Evolutionary conservation across 1,139 yeast species (phyloP), one percentile per base, ranked within the genome.

Genomic region (Kurtzmaniella quercitrusa): DNA sequence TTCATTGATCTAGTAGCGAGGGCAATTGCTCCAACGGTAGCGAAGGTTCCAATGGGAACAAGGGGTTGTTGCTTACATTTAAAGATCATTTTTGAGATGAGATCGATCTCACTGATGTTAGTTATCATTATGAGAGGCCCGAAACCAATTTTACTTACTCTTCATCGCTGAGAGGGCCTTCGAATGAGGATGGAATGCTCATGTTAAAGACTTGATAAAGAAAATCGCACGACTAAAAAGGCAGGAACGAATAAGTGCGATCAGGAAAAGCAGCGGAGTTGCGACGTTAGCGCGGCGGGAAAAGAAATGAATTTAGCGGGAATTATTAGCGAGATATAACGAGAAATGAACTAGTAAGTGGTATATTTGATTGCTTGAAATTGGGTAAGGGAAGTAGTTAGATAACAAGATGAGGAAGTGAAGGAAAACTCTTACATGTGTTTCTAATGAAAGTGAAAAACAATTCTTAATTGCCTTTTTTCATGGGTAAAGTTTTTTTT

Each of bases 21-120:
- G 0, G 76, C 65, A 36, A 89, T 86, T 0, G 96, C 96, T 3
- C 83, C 88, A 3, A 86, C 78, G 4, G 98, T 89, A 41, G 86
- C 79, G 6, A 85, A 59, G 15, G 87, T 71, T 2, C 97, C 96
- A 7, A 88, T 49, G 0, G 97, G 97, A 0, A 89, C 93, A 5
- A 82, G 62, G 2, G 94, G 94, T 53, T 85, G 91, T 56, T 84
- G 83, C 55, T 80, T 82, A 44, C 84, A 77, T 49, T 65, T 68
- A 43, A 54, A 57, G 30, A 53, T 48, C 65, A 65, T 63, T 48
- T 60, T 65, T 40, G 61, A 54, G 38, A 63, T 45, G 42, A 64
- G 48, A 50, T 65, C 60, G 57, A 62, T 59, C 46, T 64, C 68
- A 39, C 67, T 63, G 18, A 15, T 14, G 14, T 14, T 22, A 20